Evolutionary conservation across 129 eudicot species (phyloP), one percentile per base, ranked within the genome.

Genomic region (Helianthus tuberosus): DNA sequence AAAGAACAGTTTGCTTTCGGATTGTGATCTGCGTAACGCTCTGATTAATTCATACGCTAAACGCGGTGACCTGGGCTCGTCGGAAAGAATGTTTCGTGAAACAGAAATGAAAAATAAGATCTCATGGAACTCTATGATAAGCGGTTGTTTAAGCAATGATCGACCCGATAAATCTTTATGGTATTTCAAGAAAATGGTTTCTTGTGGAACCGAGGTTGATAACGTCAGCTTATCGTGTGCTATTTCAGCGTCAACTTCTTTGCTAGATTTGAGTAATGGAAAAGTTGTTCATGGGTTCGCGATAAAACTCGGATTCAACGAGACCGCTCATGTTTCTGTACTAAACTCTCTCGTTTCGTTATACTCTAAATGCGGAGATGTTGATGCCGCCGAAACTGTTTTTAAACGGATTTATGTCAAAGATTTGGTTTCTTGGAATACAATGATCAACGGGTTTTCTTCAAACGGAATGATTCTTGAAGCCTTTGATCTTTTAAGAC

Each of bases 341-440:
- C 80, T 68, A 8, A 89, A 89, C 67, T 74, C 96, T 54, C 89
- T 89, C 55, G 79, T 89, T 72, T 84, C 92, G 0, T 82, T 86
- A 9, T 86, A 86, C 79, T 84, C 96, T 1, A 77, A 82, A n/a
- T 75, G 80, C 35, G 86, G 88, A 20, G 92, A 86, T 55, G 74
- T 78, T 29, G 55, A 46, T 47, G 81, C 72, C 32, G 85, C 92
- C 0, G 43, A 64, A 20, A 25, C 11, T 23, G 51, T 86, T 15
- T 89, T 89, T 68, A 43, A 23, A 54, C 69, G 65, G 71, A 79
- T 86, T 57, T 48, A 27, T 14, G 41, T 6, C 8, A 86, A 86
- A 69, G 86, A 89, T 86, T 76, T 86, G 79, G 75, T 89, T 74
- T 79, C 96, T 11, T 89, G 92, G 92, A 89, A 89, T 84, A 75